Evolutionary conservation across 768 basidiomycete genomes (phyloP).

Genomic region (Macrocybe gigantea): DNA sequence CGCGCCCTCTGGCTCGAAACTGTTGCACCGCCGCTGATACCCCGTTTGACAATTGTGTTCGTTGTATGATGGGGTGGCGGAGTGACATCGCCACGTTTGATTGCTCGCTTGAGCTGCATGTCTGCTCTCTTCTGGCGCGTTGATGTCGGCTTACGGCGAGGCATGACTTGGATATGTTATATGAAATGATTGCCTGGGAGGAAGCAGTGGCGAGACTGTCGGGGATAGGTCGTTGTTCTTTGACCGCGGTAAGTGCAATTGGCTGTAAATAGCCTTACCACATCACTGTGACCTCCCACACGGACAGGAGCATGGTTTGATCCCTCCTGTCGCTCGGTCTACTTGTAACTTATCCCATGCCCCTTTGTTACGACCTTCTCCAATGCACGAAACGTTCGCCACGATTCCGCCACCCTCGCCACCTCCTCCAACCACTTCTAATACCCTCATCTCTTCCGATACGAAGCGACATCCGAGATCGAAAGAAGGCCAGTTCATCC

Average conservation of each 20-base stretch:
- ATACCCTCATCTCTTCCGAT: conserved; percentile 21
- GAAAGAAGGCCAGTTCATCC: conserved; percentile 54
- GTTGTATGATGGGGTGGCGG: conserved; percentile 21
- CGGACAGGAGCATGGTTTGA: too few species aligned
- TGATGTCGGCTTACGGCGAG: conserved; percentile 50
- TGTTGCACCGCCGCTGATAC: conserved; percentile 27
- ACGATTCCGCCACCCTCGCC: conserved; percentile 17
- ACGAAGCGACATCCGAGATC: conserved; percentile 31
- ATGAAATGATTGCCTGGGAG: too few species aligned
- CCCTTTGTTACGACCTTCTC: too few species aligned
- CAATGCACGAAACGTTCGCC: background rate
- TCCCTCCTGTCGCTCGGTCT: too few species aligned
- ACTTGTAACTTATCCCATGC: too few species aligned
- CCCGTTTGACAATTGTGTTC: conserved; percentile 18
- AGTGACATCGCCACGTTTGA: conserved; percentile 72
- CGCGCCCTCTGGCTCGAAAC: conserved; percentile 36
- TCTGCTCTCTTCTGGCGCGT: conserved; percentile 68
- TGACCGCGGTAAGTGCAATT: too few species aligned
- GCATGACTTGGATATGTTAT: conserved; percentile 18
- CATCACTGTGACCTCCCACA: too few species aligned
- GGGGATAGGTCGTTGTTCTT: background rate
- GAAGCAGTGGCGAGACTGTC: background rate
- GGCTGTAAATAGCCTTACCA: too few species aligned
- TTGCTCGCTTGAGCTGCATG: conserved; percentile 72
- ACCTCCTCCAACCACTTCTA: conserved; percentile 8